Percentiles rank a stretch among this genome's conserved stretches.
Evolutionary conservation across 805 yeast genomes (phyloP).

Genomic region (Ogataea methylovora): DNA sequence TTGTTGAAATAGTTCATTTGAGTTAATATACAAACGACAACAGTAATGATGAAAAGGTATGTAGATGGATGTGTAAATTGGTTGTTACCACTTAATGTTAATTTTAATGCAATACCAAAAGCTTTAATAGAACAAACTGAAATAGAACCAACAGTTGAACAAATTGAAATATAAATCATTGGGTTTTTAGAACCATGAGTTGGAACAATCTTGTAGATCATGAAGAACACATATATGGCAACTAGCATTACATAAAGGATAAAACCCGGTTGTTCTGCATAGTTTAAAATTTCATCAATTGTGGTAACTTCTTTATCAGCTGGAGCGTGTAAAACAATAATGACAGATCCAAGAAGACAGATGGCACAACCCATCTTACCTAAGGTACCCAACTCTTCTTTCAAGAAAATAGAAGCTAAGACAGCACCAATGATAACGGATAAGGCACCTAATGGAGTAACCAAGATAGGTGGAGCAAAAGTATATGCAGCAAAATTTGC

Average conservation of each 20-base stretch:
- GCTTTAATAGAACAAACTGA: constrained; percentile 91
- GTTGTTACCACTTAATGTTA: constrained; percentile 77
- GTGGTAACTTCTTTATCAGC: constrained; percentile 87
- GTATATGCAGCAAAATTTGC: constrained; percentile 94
- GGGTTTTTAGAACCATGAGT: constrained; percentile 74
- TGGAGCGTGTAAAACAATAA: constrained; percentile 87
- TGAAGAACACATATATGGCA: constrained; percentile 59
- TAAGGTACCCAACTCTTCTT: constrained; percentile 79
- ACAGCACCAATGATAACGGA: constrained; percentile 90
- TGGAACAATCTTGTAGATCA: constrained; percentile 82
- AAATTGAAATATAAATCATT: constrained; percentile 81
- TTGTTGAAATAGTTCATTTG: constrained; percentile 94
- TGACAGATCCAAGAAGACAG: constrained; percentile 80
- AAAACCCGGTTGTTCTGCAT: constrained; percentile 76
- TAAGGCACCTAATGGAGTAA: constrained; percentile 86
- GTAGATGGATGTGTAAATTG: constrained; percentile 84
- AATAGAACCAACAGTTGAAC: constrained; percentile 85
- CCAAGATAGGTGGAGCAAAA: constrained; percentile 89
- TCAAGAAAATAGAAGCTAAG: constrained; percentile 73
- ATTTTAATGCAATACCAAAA: constrained; percentile 83
- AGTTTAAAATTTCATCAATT: constrained; percentile 77
- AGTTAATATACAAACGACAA: constrained; percentile 72
- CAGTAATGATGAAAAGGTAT: constrained; percentile 71
- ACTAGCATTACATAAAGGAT: constrained; percentile 58
- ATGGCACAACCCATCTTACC: constrained; percentile 93